phyloP scores from a whole-genome alignment of 495 filamentous ascomycete species.

The Friedmanniomyces simplex region DNA sequence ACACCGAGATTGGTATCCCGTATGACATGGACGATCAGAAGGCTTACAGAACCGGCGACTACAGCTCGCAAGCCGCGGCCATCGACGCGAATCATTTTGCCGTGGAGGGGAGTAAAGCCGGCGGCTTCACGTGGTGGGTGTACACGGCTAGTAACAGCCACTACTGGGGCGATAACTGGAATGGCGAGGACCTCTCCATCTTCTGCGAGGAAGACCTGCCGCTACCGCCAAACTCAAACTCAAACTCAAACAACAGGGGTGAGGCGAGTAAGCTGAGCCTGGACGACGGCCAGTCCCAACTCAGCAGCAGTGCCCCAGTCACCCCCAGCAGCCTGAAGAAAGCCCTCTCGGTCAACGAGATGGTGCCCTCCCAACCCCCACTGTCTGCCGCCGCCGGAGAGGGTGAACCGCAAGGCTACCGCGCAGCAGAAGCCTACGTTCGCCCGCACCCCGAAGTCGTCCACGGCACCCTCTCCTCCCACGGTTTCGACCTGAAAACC shows the following conservation, averaged over 20 bases:
- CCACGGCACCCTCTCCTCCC: slow-evolving; percentile 53
- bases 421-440: slow-evolving; percentile 85
- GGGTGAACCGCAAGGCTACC: slow-evolving; percentile 55
- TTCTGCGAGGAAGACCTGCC: slow-evolving; percentile 70
- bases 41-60: slow-evolving; percentile 94
- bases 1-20: slow-evolving; percentile 93
- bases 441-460: slow-evolving; percentile 72
- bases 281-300: slow-evolving; percentile 46
- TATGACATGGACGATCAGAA: slow-evolving; percentile 98
- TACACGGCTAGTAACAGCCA: slow-evolving; percentile 81
- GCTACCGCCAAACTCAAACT: slow-evolving; percentile 32
- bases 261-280: slow-evolving; percentile 32
- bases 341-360: slow-evolving; percentile 44
- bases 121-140: slow-evolving; percentile 82
- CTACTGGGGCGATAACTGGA: slow-evolving; percentile 89
- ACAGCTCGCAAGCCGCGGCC: slow-evolving; percentile 80
- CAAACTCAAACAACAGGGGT: not conserved
- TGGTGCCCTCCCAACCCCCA: slow-evolving; percentile 40
- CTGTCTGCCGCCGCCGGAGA: slow-evolving; percentile 32
- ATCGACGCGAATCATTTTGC: slow-evolving; percentile 98
- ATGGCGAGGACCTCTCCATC: slow-evolving; percentile 92
- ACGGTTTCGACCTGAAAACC: slow-evolving; percentile 56
- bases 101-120: slow-evolving; percentile 65
- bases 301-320: slow-evolving; percentile 34
- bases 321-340: slow-evolving; percentile 62